phyloP scores from a whole-genome alignment of 345 rosid genomes.

The Litchi chinensis region DNA sequence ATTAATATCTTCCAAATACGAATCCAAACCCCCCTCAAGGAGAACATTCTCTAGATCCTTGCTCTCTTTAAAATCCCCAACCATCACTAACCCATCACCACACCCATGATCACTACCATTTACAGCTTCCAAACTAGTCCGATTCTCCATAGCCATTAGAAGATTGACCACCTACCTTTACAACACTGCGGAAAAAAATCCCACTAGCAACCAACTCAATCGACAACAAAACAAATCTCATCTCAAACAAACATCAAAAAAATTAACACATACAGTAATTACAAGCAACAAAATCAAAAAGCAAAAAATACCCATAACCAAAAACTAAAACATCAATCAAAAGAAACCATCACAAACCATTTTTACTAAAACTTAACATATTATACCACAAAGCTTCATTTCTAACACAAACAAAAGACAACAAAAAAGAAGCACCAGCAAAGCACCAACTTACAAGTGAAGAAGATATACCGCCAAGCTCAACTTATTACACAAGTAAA shows the following conservation, averaged over 20 bases:
- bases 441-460: not conserved
- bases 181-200: constrained; percentile 3
- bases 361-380: not conserved
- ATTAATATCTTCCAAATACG: constrained; percentile 57
- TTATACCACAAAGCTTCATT: not conserved
- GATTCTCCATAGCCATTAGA: constrained; percentile 32
- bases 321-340: not conserved
- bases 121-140: constrained; percentile 23
- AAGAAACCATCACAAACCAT: not conserved
- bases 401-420: not conserved
- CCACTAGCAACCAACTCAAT: constrained; percentile 1
- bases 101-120: constrained; percentile 28
- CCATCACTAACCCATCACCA: not conserved
- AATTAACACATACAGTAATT: no score
- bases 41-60: constrained; percentile 49
- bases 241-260: no score
- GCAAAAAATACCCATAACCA: not conserved
- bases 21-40: constrained; percentile 65
- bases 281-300: not conserved
- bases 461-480: not conserved
- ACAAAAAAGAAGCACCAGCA: not conserved
- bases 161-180: constrained; percentile 19
- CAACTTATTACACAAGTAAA: no score
- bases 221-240: no score
- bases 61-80: constrained; percentile 35